Evolutionary conservation across 441 rosid genomes (phyloP).

Genomic region (Metrosideros polymorpha): DNA sequence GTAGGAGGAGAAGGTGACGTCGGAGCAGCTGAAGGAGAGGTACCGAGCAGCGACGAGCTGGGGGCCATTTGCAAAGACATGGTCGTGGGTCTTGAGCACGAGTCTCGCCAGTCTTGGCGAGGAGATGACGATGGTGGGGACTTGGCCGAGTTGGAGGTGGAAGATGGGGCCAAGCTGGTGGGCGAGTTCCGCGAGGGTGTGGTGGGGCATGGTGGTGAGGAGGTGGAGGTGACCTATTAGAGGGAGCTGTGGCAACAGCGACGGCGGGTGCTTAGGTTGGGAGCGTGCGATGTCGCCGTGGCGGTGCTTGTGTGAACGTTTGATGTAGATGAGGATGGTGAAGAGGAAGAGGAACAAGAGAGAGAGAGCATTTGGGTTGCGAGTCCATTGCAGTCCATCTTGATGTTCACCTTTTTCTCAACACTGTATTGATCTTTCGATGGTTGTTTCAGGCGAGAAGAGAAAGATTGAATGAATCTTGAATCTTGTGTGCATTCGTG

Average conservation of each 20-base stretch:
- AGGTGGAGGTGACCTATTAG: slow-evolving; percentile 42
- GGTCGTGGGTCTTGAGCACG: slow-evolving; percentile 26
- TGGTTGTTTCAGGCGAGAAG: not conserved
- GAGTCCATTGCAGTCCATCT: not conserved
- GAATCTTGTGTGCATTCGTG: not conserved
- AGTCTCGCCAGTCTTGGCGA: slow-evolving; percentile 19
- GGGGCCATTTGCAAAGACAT: slow-evolving; percentile 25
- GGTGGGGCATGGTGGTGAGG: slow-evolving; percentile 25
- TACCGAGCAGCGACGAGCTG: slow-evolving; percentile 13
- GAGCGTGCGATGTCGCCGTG: not conserved
- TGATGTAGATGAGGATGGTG: not conserved
- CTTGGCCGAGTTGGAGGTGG: slow-evolving; percentile 33
- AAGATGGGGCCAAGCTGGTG: slow-evolving; percentile 26
- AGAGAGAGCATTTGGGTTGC: not conserved
- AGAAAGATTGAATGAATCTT: not conserved
- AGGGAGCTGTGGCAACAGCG: slow-evolving; percentile 14
- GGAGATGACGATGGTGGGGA: slow-evolving; percentile 28
- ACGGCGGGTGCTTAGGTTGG: not conserved
- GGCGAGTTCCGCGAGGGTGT: slow-evolving; percentile 13
- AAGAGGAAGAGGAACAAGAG: not conserved
- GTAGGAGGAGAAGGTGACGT: slow-evolving; percentile 26
- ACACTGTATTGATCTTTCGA: not conserved
- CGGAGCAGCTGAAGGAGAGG: slow-evolving; percentile 29
- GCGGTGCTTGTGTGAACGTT: not conserved
- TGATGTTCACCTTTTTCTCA: not conserved